Evolutionary conservation across 2,329 filamentous ascomycete genomes (phyloP).

Genomic region (Aspergillus sp.): DNA sequence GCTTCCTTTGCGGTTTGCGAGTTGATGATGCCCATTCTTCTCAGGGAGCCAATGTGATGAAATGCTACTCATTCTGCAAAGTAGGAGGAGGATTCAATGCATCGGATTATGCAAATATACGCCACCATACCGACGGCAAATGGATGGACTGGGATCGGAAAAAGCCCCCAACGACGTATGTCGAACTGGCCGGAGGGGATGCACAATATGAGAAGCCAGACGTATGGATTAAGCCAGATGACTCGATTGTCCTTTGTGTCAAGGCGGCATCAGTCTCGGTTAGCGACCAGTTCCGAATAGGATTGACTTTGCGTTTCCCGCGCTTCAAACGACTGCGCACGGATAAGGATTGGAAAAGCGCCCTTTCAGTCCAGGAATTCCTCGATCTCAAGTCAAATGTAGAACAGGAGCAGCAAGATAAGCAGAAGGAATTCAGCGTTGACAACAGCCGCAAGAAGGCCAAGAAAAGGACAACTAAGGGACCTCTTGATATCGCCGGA

Average conservation of each 20-base stretch:
- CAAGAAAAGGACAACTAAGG: constrained; percentile 51
- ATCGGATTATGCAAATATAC: constrained; percentile 74
- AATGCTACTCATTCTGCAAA: constrained; percentile 92
- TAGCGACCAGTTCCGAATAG: constrained; percentile 70
- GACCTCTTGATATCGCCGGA: constrained; percentile 66
- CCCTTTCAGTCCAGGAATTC: constrained; percentile 72
- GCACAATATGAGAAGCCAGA: constrained; percentile 73
- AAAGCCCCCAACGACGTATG: constrained; percentile 65
- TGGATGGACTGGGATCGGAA: constrained; percentile 79
- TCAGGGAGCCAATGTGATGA: constrained; percentile 52
- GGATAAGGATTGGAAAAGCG: constrained; percentile 78
- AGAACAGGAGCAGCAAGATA: constrained; percentile 63
- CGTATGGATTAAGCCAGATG: constrained; percentile 82
- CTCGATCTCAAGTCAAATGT: constrained; percentile 59
- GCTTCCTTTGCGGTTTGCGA: constrained; percentile 81
- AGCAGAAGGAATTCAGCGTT: constrained; percentile 68
- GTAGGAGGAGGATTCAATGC: constrained; percentile 89
- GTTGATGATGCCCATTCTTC: constrained; percentile 61
- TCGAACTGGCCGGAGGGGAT: constrained; percentile 73
- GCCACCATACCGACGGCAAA: constrained; percentile 79
- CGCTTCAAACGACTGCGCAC: constrained; percentile 71
- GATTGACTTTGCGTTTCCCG: constrained; percentile 78
- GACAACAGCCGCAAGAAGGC: constrained; percentile 58
- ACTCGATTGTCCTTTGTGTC: constrained; percentile 79
- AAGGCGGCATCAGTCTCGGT: constrained; percentile 73